These are phyloP conservation scores for Speleostelium caveatum DNA, from an alignment of 78 protist species.

Conservation along the genomic window DNA sequence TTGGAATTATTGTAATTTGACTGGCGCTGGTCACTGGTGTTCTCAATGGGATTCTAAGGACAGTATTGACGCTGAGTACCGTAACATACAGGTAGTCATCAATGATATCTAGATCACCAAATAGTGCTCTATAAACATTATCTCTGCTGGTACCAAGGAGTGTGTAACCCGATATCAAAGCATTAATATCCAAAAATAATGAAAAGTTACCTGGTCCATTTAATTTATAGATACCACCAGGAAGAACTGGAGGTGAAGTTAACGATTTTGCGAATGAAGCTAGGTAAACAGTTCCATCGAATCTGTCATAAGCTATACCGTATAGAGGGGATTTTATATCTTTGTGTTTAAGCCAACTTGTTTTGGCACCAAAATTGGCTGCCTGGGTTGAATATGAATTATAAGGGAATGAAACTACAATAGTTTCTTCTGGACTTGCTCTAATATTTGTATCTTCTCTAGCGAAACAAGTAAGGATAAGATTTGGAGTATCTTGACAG, in stretches of 20 bases:
- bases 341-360: not conserved
- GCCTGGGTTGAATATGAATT: not conserved
- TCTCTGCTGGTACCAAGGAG: too few species aligned
- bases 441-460: not conserved
- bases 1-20: not conserved
- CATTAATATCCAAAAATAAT: not conserved
- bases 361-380: not conserved
- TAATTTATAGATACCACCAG: not conserved
- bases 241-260: not conserved
- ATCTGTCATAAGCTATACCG: constrained; percentile 45
- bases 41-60: constrained; percentile 34
- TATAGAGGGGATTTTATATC: constrained; percentile 5
- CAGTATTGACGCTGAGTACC: not conserved
- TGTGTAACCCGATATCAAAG: too few species aligned
- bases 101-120: constrained; percentile 55
- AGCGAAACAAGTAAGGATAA: constrained; percentile 24
- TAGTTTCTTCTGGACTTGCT: not conserved
- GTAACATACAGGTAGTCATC: constrained; percentile 40
- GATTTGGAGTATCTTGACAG: constrained; percentile 20
- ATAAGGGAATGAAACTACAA: constrained; percentile 22
- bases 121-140: not conserved
- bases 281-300: not conserved
- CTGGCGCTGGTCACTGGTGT: not conserved
- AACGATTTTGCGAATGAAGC: not conserved
- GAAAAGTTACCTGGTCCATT: not conserved